A percentile compares a stretch with the other conserved stretches of the same genome.
phyloP scores from a whole-genome alignment of 1,284 basidiomycete species.

The Sparassis latifolia region DNA sequence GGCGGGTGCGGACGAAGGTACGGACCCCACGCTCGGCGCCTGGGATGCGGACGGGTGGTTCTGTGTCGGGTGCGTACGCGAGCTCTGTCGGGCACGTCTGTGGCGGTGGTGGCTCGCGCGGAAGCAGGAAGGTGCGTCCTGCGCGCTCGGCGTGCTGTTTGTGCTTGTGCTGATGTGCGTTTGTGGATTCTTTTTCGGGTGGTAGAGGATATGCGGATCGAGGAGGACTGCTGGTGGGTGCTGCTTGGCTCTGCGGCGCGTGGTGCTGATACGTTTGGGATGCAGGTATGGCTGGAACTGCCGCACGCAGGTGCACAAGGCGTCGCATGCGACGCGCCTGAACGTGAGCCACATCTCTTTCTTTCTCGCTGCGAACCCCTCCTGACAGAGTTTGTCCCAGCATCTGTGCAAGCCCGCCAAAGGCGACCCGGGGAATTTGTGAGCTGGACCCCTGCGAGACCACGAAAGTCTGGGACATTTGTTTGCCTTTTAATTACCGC shows the following conservation, averaged over 20 bases:
- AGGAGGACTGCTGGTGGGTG: constrained; percentile 24
- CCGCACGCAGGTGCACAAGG: constrained; percentile 23
- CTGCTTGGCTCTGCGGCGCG: background rate
- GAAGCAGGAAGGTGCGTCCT: constrained; percentile 14
- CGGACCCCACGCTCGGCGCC: constrained; percentile 3
- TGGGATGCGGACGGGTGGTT: constrained; percentile 24
- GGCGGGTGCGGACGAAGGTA: constrained; percentile 5
- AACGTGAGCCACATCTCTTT: constrained; percentile 17
- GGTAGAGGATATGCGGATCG: constrained; percentile 7
- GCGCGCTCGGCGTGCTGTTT: background rate
- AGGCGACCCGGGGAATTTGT: no score
- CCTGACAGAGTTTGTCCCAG: background rate
- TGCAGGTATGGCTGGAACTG: constrained; percentile 27
- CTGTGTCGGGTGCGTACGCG: constrained; percentile 19
- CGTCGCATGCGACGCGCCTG: constrained; percentile 18
- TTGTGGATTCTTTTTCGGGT: background rate
- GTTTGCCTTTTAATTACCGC: no score
- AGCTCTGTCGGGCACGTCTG: constrained; percentile 16
- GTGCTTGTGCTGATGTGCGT: background rate
- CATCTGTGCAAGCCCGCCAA: background rate
- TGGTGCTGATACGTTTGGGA: background rate
- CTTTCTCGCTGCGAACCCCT: background rate
- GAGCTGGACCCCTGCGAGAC: no score
- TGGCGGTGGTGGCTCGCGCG: constrained; percentile 20
- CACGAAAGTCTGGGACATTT: no score